Percentiles rank a stretch among this genome's conserved stretches.
Evolutionary conservation across 352 stramenopile species (phyloP).

Genomic region (Thalassiosira sp.): DNA sequence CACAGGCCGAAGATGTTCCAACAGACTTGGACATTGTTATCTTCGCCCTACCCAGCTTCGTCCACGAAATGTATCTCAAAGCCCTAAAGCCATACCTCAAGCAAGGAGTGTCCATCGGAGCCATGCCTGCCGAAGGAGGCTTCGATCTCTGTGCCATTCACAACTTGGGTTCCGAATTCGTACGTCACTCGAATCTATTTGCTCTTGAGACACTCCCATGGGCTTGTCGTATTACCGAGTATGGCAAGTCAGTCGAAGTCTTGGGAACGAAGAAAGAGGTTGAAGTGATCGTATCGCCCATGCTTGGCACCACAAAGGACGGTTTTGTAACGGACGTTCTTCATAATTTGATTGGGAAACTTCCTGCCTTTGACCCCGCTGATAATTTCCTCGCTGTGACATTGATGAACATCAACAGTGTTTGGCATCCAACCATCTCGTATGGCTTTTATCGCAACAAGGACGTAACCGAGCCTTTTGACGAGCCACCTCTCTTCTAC

Average conservation of each 20-base stretch:
- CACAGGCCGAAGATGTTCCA: slow-evolving; percentile 22
- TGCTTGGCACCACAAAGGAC: slow-evolving; percentile 21
- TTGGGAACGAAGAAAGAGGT: slow-evolving; percentile 69
- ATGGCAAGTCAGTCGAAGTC: slow-evolving; percentile 62
- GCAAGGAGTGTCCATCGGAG: slow-evolving; percentile 46
- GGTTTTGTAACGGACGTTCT: slow-evolving; percentile 28
- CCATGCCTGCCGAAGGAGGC: slow-evolving; percentile 62
- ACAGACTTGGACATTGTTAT: slow-evolving; percentile 47
- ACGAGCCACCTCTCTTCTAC: slow-evolving; percentile 68
- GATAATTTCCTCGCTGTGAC: slow-evolving; percentile 63
- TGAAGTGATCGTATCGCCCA: slow-evolving; percentile 50
- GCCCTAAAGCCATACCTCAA: slow-evolving; percentile 55
- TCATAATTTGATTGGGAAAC: slow-evolving; percentile 40
- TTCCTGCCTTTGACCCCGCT: slow-evolving; percentile 45
- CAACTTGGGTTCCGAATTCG: slow-evolving; percentile 52
- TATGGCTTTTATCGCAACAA: slow-evolving; percentile 63
- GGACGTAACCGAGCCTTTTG: slow-evolving; percentile 51
- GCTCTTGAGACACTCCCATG: slow-evolving; percentile 66
- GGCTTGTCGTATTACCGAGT: slow-evolving; percentile 62
- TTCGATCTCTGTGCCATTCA: slow-evolving; percentile 61
- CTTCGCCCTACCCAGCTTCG: slow-evolving; percentile 54
- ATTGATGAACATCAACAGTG: slow-evolving; percentile 70
- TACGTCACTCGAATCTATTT: slow-evolving; percentile 52
- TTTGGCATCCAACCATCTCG: slow-evolving; percentile 66
- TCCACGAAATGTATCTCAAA: slow-evolving; percentile 58